These are phyloP conservation scores for Kodamaea restingae DNA, from an alignment of 805 yeast species.

Conservation along the genomic window DNA sequence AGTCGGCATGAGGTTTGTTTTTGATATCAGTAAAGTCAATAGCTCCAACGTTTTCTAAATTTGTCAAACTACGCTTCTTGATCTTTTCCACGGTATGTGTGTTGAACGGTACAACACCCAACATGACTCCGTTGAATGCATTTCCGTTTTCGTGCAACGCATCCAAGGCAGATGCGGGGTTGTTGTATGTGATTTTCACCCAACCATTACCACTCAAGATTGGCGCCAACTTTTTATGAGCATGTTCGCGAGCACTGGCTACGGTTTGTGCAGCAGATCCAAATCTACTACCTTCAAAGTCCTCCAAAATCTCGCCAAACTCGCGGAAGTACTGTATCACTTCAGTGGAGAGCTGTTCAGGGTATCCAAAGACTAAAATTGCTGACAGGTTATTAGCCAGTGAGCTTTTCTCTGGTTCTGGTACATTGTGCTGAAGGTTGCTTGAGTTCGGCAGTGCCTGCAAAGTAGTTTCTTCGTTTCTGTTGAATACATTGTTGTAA, in stretches of 20 bases:
- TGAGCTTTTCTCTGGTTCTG: constrained; percentile 17
- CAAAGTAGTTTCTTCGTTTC: constrained; percentile 13
- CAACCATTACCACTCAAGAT: constrained; percentile 83
- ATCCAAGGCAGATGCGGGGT: constrained; percentile 68
- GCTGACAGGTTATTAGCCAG: constrained; percentile 49
- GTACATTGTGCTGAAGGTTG: constrained; percentile 6
- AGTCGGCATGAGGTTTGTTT: constrained; percentile 5
- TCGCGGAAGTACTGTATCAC: constrained; percentile 71
- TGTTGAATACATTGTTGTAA: constrained; percentile 44
- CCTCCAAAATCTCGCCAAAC: constrained; percentile 77
- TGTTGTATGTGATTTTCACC: constrained; percentile 85
- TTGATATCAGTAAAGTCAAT: constrained; percentile 12
- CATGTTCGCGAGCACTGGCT: constrained; percentile 1
- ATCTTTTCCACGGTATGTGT: constrained; percentile 59
- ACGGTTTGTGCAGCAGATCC: constrained; percentile 9
- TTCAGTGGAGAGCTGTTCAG: constrained; percentile 64
- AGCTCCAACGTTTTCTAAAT: constrained; percentile 48
- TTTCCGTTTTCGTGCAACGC: constrained; percentile 83
- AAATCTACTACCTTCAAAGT: constrained; percentile 43
- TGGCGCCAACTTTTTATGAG: constrained; percentile 41
- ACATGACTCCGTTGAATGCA: constrained; percentile 60
- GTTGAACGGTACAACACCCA: constrained; percentile 67
- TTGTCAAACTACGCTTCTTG: constrained; percentile 40
- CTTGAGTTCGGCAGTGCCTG: constrained; percentile 16
- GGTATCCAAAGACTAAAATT: constrained; percentile 84